Evolutionary conservation across 495 filamentous ascomycete species (phyloP), one percentile per base, ranked within the genome.

Genomic region (Pyronema omphalodes): DNA sequence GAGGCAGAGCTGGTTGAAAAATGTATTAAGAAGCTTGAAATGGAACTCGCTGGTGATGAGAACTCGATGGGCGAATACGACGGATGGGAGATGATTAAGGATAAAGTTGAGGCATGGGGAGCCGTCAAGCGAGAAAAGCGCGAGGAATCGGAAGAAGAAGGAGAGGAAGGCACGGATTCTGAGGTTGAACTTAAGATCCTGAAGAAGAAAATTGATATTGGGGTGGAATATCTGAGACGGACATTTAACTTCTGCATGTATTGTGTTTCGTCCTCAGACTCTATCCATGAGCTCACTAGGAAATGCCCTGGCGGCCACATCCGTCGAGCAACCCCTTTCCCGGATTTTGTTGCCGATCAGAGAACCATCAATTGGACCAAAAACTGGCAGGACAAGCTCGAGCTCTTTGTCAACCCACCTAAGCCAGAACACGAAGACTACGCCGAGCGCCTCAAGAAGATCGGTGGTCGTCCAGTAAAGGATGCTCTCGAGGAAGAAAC

Each of bases 191-290:
- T 66, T 65, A 73, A 56, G 78, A 89, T 61, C 86, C 94, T 51
- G 87, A 86, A 89, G 72, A 99, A 99, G 76, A 88, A 86, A 60
- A 75, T 99, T 37, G 91, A 99, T 67, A 70, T 99, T 50, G 75
- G 91, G 67, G 89, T 99, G 37, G 91, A 98, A 67, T 98, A 98
- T 66, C 76, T 98, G 49, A 86, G 91, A 37, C 80, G 91, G 11
- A 89, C 95, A 51, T 91, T 88, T 76, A 94, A 89, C 66, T 95
- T 96, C 70, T 98, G 91, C 72, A 94, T 98, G 72, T 98, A 95
- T 72, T 98, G 91, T 68, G 91, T 98, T 23, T 95, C 95, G 62
- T 93, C 95, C 67, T 88, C 86, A 67, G 91, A 98, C 66, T 95
- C 89, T 0, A 80, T 98, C 37, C 93, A 96, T 63, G 91, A 96